Percentiles rank a stretch among this genome's conserved stretches.
These are phyloP conservation scores for Neopestalotiopsis clavispora DNA, from an alignment of 2,329 filamentous ascomycete genomes.

Conservation along the genomic window DNA sequence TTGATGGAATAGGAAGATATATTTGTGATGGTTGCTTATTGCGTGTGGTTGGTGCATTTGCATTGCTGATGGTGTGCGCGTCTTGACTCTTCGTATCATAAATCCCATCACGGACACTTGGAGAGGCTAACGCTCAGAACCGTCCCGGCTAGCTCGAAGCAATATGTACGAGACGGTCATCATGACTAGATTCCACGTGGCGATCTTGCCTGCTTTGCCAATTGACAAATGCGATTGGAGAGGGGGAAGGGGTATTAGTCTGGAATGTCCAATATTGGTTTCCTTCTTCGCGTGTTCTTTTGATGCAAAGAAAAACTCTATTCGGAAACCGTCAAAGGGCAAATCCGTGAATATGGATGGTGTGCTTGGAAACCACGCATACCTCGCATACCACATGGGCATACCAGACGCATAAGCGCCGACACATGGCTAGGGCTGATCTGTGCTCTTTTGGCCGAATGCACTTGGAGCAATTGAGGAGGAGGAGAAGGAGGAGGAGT, in stretches of 20 bases:
- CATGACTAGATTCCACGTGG: slow-evolving; percentile 13
- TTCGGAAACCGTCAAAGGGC: not conserved
- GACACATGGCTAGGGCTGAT: slow-evolving; percentile 16
- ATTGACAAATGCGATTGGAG: not conserved
- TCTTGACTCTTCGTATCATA: slow-evolving; percentile 10
- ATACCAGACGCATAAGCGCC: not conserved
- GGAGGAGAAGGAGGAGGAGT: too few species aligned
- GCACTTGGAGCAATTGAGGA: not conserved
- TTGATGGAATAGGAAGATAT: not conserved
- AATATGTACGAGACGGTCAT: not conserved
- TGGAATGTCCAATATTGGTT: not conserved
- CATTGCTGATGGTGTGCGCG: not conserved
- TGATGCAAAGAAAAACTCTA: slow-evolving; percentile 17
- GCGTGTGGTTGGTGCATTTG: not conserved
- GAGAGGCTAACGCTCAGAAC: not conserved
- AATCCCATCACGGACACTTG: not conserved
- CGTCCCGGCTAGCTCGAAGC: not conserved
- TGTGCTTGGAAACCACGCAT: not conserved
- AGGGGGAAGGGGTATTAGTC: not conserved
- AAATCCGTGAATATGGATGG: not conserved
- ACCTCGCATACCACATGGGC: not conserved
- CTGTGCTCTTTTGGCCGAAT: not conserved
- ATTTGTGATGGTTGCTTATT: not conserved
- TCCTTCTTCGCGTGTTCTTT: slow-evolving; percentile 16
- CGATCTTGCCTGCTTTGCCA: slow-evolving; percentile 6